phyloP scores from a whole-genome alignment of 2,329 filamentous ascomycete species.

The Sporothrix brasiliensis region DNA sequence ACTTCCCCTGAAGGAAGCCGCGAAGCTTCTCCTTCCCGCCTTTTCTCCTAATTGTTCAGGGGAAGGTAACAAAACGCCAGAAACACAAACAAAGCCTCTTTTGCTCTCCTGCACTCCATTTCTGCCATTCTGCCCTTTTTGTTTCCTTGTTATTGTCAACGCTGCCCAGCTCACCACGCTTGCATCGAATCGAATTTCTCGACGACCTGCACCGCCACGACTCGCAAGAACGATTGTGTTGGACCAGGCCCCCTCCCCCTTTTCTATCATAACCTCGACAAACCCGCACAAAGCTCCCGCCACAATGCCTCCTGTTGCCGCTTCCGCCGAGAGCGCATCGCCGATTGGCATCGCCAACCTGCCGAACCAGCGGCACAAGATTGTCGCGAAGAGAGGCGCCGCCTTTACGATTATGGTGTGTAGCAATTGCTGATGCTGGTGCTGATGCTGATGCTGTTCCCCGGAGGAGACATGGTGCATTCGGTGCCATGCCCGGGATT shows the following conservation, averaged over 20 bases:
- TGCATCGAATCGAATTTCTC: conserved; percentile 12
- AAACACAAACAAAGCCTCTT: conserved; percentile 34
- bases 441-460: no score
- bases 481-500: not conserved
- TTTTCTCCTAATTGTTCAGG: conserved; percentile 33
- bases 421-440: conserved; percentile 24
- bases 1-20: conserved; percentile 35
- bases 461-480: no score
- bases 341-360: conserved; percentile 75
- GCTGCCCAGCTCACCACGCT: conserved; percentile 11
- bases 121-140: conserved; percentile 18
- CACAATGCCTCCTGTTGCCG: conserved; percentile 59
- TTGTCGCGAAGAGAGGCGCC: conserved; percentile 82
- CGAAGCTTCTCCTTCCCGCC: conserved; percentile 36
- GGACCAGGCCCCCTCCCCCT: not conserved
- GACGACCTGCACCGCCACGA: conserved; percentile 7
- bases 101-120: conserved; percentile 20
- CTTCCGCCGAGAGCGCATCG: conserved; percentile 63
- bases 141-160: conserved; percentile 1
- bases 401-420: conserved; percentile 98
- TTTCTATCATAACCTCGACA: conserved; percentile 28
- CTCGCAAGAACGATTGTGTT: not conserved
- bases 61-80: conserved; percentile 31
- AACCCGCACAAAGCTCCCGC: conserved; percentile 36
- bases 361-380: conserved; percentile 75